Percentiles rank a stretch among this genome's conserved stretches.
These are phyloP conservation scores for Dactylella cylindrospora DNA, from an alignment of 2,329 filamentous ascomycete species.

Conservation along the genomic window DNA sequence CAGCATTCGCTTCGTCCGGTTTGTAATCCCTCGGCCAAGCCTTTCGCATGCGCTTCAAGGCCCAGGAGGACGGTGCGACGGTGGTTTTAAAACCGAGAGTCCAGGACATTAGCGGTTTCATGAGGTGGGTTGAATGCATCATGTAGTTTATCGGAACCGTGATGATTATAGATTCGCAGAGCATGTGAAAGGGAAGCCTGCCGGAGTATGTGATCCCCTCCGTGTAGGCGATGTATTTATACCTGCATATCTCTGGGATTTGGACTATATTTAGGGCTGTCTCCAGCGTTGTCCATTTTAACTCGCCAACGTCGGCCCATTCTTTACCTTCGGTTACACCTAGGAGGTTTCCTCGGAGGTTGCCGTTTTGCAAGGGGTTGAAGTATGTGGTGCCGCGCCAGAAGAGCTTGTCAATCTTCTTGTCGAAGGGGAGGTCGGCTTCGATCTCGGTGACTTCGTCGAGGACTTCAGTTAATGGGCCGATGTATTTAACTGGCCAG, in stretches of 20 bases:
- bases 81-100: conserved; percentile 46
- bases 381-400: conserved; percentile 59
- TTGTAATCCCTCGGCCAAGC: conserved; percentile 54
- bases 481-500: conserved; percentile 37
- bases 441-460: conserved; percentile 11
- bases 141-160: conserved; percentile 55
- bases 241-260: conserved; percentile 59
- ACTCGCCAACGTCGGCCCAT: conserved; percentile 58
- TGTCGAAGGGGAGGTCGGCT: conserved; percentile 48
- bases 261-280: conserved; percentile 55
- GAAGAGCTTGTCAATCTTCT: conserved; percentile 49
- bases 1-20: conserved; percentile 54
- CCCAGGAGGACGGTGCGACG: conserved; percentile 21
- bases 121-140: conserved; percentile 58
- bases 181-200: conserved; percentile 58
- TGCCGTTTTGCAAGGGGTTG: conserved; percentile 54
- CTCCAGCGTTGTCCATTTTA: conserved; percentile 51
- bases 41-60: conserved; percentile 35
- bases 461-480: conserved; percentile 26
- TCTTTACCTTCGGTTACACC: conserved; percentile 50
- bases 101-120: conserved; percentile 55
- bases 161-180: conserved; percentile 57
- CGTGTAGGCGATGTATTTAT: conserved; percentile 59
- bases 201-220: conserved; percentile 61
- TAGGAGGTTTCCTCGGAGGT: conserved; percentile 54